A percentile compares a stretch with the other conserved stretches of the same genome.
These are phyloP conservation scores for Colletotrichum musae DNA, from an alignment of 2,329 filamentous ascomycete species.

Conservation along the genomic window DNA sequence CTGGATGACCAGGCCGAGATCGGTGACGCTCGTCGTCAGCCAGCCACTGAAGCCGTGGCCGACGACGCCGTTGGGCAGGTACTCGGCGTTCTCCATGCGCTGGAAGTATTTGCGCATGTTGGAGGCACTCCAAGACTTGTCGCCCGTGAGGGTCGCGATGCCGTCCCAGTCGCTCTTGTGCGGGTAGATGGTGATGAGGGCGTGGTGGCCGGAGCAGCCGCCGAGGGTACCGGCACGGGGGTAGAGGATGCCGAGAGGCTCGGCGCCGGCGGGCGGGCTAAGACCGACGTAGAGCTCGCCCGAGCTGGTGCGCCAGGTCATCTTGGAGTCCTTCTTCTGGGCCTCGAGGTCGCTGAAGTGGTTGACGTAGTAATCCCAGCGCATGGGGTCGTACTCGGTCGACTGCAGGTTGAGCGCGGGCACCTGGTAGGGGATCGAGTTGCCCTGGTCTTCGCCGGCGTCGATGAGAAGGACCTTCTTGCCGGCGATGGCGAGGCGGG, in stretches of 20 bases:
- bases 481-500: slow-evolving; percentile 69
- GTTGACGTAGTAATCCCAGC: slow-evolving; percentile 43
- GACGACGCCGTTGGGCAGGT: slow-evolving; percentile 59
- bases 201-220: slow-evolving; percentile 72
- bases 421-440: slow-evolving; percentile 45
- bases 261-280: slow-evolving; percentile 56
- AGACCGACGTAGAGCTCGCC: slow-evolving; percentile 55
- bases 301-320: slow-evolving; percentile 61
- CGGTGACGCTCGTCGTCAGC: slow-evolving; percentile 52
- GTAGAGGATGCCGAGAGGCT: slow-evolving; percentile 61
- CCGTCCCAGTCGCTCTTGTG: slow-evolving; percentile 72
- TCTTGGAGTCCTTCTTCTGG: slow-evolving; percentile 64
- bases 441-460: slow-evolving; percentile 69
- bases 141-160: slow-evolving; percentile 71
- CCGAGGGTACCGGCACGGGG: slow-evolving; percentile 63
- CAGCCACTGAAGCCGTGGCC: slow-evolving; percentile 71
- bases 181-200: slow-evolving; percentile 71
- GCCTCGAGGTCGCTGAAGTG: slow-evolving; percentile 41
- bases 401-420: slow-evolving; percentile 46
- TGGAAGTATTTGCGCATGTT: slow-evolving; percentile 74
- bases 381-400: slow-evolving; percentile 43
- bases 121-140: slow-evolving; percentile 68
- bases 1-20: slow-evolving; percentile 45
- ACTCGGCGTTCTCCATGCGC: slow-evolving; percentile 69
- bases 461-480: slow-evolving; percentile 72